Conservation (phyloP, 2,329 filamentous ascomycete species). For the Penicillium janthinellum region DNA sequence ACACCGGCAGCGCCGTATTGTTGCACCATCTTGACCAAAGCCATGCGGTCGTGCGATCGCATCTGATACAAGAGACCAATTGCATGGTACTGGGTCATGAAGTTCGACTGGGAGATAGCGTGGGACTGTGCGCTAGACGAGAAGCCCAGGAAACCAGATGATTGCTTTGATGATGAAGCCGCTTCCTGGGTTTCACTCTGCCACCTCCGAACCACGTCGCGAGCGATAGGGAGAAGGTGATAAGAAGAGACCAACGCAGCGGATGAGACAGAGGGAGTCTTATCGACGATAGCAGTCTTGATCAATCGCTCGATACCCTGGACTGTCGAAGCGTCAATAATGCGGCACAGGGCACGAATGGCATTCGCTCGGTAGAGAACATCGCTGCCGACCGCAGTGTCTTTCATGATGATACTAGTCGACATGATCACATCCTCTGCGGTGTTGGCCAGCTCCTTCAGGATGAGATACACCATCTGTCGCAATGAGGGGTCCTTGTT, state of each 20-base stretch:
- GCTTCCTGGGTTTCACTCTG: conserved; percentile 98
- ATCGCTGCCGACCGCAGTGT: conserved; percentile 92
- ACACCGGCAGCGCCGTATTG: conserved; percentile 90
- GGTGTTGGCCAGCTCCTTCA: conserved; percentile 94
- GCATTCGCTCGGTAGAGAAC: conserved; percentile 93
- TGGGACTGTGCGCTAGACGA: conserved; percentile 76
- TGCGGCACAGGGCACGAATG: conserved; percentile 90
- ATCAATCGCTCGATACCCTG: conserved; percentile 97
- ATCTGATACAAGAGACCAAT: conserved; percentile 98
- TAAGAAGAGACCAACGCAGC: conserved; percentile 96
- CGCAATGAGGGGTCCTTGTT: conserved; percentile 98
- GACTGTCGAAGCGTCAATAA: conserved; percentile 94
- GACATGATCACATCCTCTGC: conserved; percentile 99
- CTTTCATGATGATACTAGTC: conserved; percentile 99
- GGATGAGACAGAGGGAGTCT: conserved; percentile 95
- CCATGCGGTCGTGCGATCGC: conserved; percentile 96
- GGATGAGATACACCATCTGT: conserved; percentile 97
- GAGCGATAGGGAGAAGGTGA: conserved; percentile 92
- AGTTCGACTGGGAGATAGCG: conserved; percentile 76
- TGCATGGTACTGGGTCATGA: conserved; percentile 98
- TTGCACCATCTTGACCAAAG: conserved; percentile 99
- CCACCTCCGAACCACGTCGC: conserved; percentile 94
- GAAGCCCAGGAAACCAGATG: conserved; percentile 88
- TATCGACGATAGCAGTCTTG: conserved; percentile 99
- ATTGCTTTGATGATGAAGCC: conserved; percentile 84